phyloP scores from a whole-genome alignment of 495 filamentous ascomycete genomes.

The Clavariopsis aquatica region DNA sequence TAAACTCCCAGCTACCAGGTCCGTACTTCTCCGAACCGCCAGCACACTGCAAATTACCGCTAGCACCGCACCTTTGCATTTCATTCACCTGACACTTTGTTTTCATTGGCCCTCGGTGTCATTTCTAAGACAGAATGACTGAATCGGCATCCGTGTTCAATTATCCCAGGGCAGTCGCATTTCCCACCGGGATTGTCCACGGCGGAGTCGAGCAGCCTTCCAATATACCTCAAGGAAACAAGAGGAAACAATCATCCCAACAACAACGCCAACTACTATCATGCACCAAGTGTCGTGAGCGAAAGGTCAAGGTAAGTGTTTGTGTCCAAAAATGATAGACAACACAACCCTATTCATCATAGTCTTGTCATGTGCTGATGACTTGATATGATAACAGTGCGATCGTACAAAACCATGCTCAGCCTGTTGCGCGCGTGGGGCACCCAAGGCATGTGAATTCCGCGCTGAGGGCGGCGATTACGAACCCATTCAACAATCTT shows the following conservation, averaged over 20 bases:
- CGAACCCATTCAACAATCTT: conserved; percentile 48
- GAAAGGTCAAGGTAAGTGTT: conserved; percentile 47
- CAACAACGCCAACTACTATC: conserved; percentile 45
- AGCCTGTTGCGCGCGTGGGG: conserved; percentile 51
- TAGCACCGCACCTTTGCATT: conserved; percentile 18
- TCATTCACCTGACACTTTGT: conserved; percentile 4
- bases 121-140: conserved; percentile 29
- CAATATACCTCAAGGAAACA: conserved; percentile 9
- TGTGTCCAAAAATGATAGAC: background rate
- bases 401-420: conserved; percentile 53
- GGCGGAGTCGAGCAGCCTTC: background rate
- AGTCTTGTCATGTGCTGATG: background rate
- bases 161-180: background rate
- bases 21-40: conserved; percentile 30
- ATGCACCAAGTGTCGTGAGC: conserved; percentile 48
- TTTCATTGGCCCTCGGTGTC: conserved; percentile 29
- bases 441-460: conserved; percentile 51
- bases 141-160: conserved; percentile 22
- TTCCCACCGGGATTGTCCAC: conserved; percentile 30
- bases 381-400: conserved; percentile 41
- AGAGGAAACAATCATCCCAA: conserved; percentile 38
- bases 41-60: conserved; percentile 6
- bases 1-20: conserved; percentile 13
- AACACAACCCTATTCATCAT: background rate
- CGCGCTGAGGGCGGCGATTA: conserved; percentile 49